A percentile compares a stretch with the other conserved stretches of the same genome.
Conservation (phyloP, 352 stramenopile species). For the Thalassiosira hispida region DNA sequence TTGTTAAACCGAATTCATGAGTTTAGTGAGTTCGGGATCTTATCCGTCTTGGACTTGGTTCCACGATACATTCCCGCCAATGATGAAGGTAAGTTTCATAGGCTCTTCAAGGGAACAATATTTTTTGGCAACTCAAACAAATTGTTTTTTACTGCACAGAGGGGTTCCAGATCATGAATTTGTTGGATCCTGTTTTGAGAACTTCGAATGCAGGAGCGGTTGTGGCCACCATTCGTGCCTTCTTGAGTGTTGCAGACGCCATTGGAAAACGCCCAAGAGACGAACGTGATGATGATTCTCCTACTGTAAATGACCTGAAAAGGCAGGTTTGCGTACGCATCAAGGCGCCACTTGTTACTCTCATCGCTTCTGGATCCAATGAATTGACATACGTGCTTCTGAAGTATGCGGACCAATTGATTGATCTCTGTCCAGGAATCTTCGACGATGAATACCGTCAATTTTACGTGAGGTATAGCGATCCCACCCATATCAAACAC, state of each 20-base stretch:
- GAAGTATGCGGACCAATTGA: slow-evolving; percentile 95
- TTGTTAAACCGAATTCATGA: slow-evolving; percentile 97
- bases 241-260: slow-evolving; percentile 94
- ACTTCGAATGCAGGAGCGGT: slow-evolving; percentile 96
- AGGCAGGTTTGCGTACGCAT: slow-evolving; percentile 86
- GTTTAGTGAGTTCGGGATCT: slow-evolving; percentile 99
- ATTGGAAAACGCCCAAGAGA: slow-evolving; percentile 84
- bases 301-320: slow-evolving; percentile 78
- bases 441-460: slow-evolving; percentile 98
- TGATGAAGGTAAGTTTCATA: slow-evolving; percentile 81
- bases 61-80: slow-evolving; percentile 92
- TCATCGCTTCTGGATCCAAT: slow-evolving; percentile 93
- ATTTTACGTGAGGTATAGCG: slow-evolving; percentile 96
- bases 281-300: slow-evolving; percentile 46
- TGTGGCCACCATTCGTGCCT: slow-evolving; percentile 95
- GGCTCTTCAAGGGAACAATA: neutral
- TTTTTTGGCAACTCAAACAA: too few species aligned
- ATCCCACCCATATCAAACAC: slow-evolving; percentile 97
- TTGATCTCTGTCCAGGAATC: slow-evolving; percentile 92
- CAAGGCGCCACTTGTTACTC: slow-evolving; percentile 95
- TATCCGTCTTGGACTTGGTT: slow-evolving; percentile 94
- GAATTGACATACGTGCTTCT: slow-evolving; percentile 93
- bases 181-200: slow-evolving; percentile 93
- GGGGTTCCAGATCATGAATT: slow-evolving; percentile 97
- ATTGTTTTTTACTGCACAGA: too few species aligned